Evolutionary conservation across 441 rosid species (phyloP), one percentile per base, ranked within the genome.

Genomic region (Raphanus hybrid): DNA sequence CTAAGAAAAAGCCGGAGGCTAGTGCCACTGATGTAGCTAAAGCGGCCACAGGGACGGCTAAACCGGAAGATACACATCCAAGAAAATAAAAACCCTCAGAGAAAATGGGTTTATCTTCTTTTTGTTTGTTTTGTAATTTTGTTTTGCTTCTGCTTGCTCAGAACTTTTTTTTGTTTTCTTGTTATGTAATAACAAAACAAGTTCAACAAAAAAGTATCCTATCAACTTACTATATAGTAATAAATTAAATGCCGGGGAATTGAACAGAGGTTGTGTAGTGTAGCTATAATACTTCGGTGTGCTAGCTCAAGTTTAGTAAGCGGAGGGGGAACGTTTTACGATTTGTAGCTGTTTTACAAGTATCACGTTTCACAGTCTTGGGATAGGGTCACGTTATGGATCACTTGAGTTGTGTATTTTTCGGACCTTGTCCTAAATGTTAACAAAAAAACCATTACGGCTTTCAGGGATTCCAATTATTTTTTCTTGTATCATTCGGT

Each of bases 391-490:
- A 3, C 79, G 77, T 83, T 6, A 80, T 77, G 80, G 82, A 23
- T 20, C 23, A 80, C 85, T 83, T 82, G 62, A 82, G 86, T 80
- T 10, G 86, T 79, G 6, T 84, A 78, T 26, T 80, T 84, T 27
- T 85, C 83, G 20, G 83, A 81, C 64, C 85, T 75, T 15, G 83
- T 86, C 0, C 86, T 35, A 82, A 29, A 79, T 58, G 48, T 85
- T 23, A 23, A 23, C 26, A 23, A 23, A 23, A 2, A 23, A 23
- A 23, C 26, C 23, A 20, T 20, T 20, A 20, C 23, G 26, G 26
- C 26, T 29, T 29, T 29, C 34, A 29, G 34, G 34, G 34, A 29
- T 4, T 29, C 34, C 54, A 29, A 5, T 29, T 29, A 0, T 29
- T 29, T 29, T 29, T 29, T 29, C 34, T 29, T 5, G 8, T 5